phyloP scores from a whole-genome alignment of 192 early-diverging fungal species.

The Helicostylum pulchrum region DNA sequence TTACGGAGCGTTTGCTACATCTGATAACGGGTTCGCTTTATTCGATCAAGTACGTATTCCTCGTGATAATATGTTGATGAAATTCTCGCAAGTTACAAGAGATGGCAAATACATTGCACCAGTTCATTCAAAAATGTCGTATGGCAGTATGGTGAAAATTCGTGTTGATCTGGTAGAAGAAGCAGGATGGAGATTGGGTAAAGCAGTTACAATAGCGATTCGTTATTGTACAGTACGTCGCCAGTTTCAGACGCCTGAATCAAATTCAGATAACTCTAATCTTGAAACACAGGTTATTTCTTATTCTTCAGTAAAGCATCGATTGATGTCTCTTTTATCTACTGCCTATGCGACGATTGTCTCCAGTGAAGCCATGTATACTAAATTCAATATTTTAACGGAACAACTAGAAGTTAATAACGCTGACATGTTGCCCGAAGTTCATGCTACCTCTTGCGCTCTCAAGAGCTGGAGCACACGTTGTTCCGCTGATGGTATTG shows the following conservation, averaged over 20 bases:
- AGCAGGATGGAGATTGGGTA: slow-evolving; percentile 50
- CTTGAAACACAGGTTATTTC: slow-evolving; percentile 64
- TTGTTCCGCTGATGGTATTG: slow-evolving; percentile 55
- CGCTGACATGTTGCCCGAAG: slow-evolving; percentile 56
- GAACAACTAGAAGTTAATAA: slow-evolving; percentile 46
- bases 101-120: slow-evolving; percentile 69
- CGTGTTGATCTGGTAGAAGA: slow-evolving; percentile 66
- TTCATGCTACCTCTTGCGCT: slow-evolving; percentile 63
- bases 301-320: slow-evolving; percentile 66
- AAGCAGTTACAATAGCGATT: slow-evolving; percentile 60
- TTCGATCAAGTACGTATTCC: slow-evolving; percentile 75
- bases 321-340: slow-evolving; percentile 63
- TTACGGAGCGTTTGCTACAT: slow-evolving; percentile 57
- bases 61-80: slow-evolving; percentile 76
- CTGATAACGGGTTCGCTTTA: slow-evolving; percentile 75
- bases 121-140: slow-evolving; percentile 68
- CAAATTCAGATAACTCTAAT: slow-evolving; percentile 4
- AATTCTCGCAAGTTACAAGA: slow-evolving; percentile 68
- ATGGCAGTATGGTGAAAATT: slow-evolving; percentile 79
- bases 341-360: slow-evolving; percentile 62
- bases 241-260: slow-evolving; percentile 48
- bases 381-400: slow-evolving; percentile 53
- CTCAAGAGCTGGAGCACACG: slow-evolving; percentile 64
- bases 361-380: slow-evolving; percentile 47
- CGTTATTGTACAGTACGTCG: slow-evolving; percentile 66